Base-by-base conservation (phyloP, 2,329 filamentous ascomycete species). In the Dendryphion nanum region DNA sequence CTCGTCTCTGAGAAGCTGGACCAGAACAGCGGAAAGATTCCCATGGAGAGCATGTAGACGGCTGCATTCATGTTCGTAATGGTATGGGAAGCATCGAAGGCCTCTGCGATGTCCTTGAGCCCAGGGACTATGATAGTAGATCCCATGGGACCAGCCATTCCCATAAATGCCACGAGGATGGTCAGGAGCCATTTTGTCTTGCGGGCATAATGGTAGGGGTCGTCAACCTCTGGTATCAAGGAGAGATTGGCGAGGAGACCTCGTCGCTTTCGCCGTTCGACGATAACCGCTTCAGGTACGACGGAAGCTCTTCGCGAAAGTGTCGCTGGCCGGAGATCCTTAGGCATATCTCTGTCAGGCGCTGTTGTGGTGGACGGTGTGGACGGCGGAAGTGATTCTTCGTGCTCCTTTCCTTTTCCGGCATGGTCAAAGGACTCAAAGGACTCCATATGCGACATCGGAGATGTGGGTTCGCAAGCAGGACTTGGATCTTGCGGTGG, bases 161-260 rank as follows among this genome's bases (percentile, higher is more conserved):
- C 89, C 2, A 87, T 87, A 13, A 90, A 58, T 2, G 89, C 85
- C 31, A 95, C 79, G 33, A 91, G 78, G 24, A 81, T 53, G 0
- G 89, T 95, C 48, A 96, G 82, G 43, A 79, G 76, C 89, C 89
- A 95, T 79, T 95, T 95, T 12, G 79, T 87, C 34, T 70, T 76
- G 21, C 79, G 77, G 10, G 76, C 70, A 59, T 95, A 95, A 35
- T 87, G 78, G 42, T 83, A 81, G 0, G 89, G 85, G 19, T 83
- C 74, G 31, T 86, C 81, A 12, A 95, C 81, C 67, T 96, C 90
- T 2, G 89, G 84, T 13, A 95, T 72, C 20, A 95, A 43, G 1
- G 85, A 73, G 10, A 94, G 72, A 24, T 76, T 76, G 1, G 81
- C 82, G 33, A 95, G 74, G 2, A 95, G 70, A 0, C 90, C 90